These are phyloP conservation scores for Coprinopsis strossmayeri DNA, from an alignment of 768 basidiomycete genomes.

Conservation along the genomic window DNA sequence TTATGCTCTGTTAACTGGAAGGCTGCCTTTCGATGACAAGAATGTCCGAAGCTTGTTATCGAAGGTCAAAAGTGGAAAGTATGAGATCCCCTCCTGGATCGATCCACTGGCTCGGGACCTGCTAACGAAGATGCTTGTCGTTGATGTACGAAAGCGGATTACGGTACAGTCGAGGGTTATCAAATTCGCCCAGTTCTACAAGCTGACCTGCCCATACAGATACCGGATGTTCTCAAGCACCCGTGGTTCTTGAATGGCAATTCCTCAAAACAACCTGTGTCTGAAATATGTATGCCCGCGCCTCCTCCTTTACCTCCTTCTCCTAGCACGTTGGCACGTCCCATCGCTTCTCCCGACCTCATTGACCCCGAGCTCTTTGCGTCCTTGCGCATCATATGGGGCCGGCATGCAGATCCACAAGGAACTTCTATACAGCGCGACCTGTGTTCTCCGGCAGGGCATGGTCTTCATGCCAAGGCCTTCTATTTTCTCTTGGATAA, in stretches of 20 bases:
- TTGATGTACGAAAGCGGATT: conserved; percentile 75
- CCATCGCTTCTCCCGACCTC: conserved; percentile 57
- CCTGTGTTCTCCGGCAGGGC: conserved; percentile 61
- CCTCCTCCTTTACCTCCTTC: conserved; percentile 51
- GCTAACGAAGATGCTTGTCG: conserved; percentile 80
- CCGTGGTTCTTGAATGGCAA: conserved; percentile 69
- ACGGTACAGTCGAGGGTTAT: conserved; percentile 44
- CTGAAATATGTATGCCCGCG: conserved; percentile 20
- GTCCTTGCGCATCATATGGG: conserved; percentile 82
- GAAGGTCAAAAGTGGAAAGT: conserved; percentile 86
- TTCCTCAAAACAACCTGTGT: conserved; percentile 14
- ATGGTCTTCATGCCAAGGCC: conserved; percentile 75
- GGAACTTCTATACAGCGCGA: conserved; percentile 55
- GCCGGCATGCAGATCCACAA: conserved; percentile 53
- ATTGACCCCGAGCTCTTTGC: conserved; percentile 75
- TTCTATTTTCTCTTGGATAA: conserved; percentile 81
- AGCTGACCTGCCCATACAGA: conserved; percentile 39
- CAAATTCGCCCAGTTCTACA: not conserved
- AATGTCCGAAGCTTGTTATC: conserved; percentile 68
- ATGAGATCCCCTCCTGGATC: conserved; percentile 74
- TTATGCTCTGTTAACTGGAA: conserved; percentile 82
- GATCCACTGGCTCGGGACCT: conserved; percentile 84
- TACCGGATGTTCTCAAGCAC: conserved; percentile 78
- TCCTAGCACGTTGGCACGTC: conserved; percentile 60
- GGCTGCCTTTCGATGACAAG: conserved; percentile 93